Conservation (phyloP, 305 asterid genomes). For the Fraxinus xanthoxyloides region DNA sequence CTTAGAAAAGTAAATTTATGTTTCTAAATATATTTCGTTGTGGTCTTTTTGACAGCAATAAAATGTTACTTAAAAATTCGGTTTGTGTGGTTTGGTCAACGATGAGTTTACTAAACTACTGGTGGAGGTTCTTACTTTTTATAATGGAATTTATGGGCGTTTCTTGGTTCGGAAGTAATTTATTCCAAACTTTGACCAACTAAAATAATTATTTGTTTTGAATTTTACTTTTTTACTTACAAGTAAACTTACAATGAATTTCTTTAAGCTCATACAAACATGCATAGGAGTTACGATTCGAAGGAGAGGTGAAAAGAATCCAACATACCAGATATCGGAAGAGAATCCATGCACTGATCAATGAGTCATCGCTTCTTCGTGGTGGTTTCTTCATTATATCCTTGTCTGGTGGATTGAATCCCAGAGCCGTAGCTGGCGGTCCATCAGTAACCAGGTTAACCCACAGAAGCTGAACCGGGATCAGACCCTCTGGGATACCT, state of each 20-base stretch:
- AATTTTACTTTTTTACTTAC: neutral
- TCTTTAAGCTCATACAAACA: neutral
- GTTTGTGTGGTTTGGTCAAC: too few relatives aligned
- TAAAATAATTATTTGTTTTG: too few relatives aligned
- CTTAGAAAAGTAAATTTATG: neutral
- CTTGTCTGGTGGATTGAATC: constrained; percentile 90
- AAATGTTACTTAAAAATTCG: neutral
- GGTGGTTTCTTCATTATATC: constrained; percentile 86
- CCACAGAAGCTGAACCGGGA: constrained; percentile 98
- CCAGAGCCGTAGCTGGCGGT: constrained; percentile 95
- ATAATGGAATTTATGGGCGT: too few relatives aligned
- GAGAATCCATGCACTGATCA: constrained; percentile 91
- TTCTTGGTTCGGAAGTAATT: too few relatives aligned
- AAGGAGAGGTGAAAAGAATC: constrained; percentile 2
- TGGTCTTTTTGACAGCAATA: neutral
- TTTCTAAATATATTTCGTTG: neutral
- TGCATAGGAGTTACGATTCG: neutral
- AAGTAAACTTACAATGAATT: neutral
- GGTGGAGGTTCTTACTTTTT: too few relatives aligned
- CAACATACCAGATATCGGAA: constrained; percentile 74
- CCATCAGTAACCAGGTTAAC: constrained; percentile 97
- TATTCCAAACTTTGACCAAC: neutral
- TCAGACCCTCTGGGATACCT: constrained; percentile 95
- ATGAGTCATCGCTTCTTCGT: constrained; percentile 84
- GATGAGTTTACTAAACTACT: too few relatives aligned